Conservation (phyloP, 148 eudicot genomes). For the Vaccinium macrocarpon region DNA sequence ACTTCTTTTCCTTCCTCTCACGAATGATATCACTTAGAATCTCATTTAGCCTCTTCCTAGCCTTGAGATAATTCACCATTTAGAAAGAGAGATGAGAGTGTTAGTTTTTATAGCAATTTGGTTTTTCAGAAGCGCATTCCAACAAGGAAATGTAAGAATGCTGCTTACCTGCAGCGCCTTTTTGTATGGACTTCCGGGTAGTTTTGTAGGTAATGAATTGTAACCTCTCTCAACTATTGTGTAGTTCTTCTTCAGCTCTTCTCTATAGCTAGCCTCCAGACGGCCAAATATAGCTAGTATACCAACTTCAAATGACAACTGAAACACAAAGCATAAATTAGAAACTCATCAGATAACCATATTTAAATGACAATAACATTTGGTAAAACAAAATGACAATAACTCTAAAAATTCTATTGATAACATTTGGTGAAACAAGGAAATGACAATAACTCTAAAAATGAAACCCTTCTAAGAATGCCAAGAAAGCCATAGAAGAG, state of each 20-base stretch:
- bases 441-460: not conserved
- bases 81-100: not conserved
- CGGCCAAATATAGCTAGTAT: conserved; percentile 38
- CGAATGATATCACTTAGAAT: conserved; percentile 50
- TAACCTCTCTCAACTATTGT: conserved; percentile 41
- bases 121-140: not conserved
- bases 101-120: not conserved
- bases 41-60: conserved; percentile 53
- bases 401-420: not conserved
- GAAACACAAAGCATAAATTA: conserved; percentile 18
- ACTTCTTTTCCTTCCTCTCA: conserved; percentile 61
- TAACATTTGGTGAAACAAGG: not conserved
- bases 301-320: conserved; percentile 50
- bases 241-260: conserved; percentile 38
- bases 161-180: conserved; percentile 39
- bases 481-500: not conserved
- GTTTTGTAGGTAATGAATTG: conserved; percentile 42
- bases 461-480: not conserved
- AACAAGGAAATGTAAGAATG: not conserved
- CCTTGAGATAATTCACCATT: conserved; percentile 31
- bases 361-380: not conserved
- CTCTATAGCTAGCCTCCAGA: conserved; percentile 24
- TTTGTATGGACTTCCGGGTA: conserved; percentile 44
- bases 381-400: not conserved
- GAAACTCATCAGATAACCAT: not conserved